A percentile compares a stretch with the other conserved stretches of the same genome.
Conservation (phyloP, 768 basidiomycete species). For the Epithele typhae region DNA sequence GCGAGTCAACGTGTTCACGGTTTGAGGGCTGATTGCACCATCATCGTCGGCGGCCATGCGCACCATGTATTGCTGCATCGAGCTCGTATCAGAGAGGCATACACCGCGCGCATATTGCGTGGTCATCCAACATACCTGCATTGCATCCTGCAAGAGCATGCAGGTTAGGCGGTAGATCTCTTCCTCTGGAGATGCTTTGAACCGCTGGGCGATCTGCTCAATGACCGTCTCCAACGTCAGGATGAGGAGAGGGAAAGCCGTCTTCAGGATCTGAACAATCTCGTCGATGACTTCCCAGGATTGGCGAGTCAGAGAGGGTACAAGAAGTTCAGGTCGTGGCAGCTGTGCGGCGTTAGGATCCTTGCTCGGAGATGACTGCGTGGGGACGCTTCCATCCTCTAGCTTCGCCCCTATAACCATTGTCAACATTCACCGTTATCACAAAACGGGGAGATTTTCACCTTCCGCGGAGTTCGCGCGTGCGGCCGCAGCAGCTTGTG, state of each 20-base stretch:
- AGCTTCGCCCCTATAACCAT: background rate
- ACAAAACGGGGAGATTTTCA: background rate
- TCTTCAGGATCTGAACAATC: slow-evolving; percentile 89
- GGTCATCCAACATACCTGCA: slow-evolving; percentile 74
- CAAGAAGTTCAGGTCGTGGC: slow-evolving; percentile 4
- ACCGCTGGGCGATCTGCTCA: slow-evolving; percentile 86
- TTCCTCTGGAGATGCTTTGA: slow-evolving; percentile 88
- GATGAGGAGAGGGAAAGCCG: slow-evolving; percentile 90
- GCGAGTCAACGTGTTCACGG: slow-evolving; percentile 51
- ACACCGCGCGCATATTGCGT: background rate
- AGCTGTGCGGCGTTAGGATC: background rate
- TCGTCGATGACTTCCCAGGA: slow-evolving; percentile 93
- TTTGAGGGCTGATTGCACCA: slow-evolving; percentile 52
- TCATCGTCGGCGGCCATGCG: slow-evolving; percentile 73
- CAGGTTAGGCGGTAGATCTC: slow-evolving; percentile 90
- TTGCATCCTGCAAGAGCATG: slow-evolving; percentile 82
- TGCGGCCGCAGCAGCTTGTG: slow-evolving; percentile 5
- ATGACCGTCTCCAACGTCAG: slow-evolving; percentile 96
- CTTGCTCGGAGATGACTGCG: slow-evolving; percentile 28
- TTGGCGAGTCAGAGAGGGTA: slow-evolving; percentile 35
- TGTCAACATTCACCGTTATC: background rate
- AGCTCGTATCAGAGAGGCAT: background rate
- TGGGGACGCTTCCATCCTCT: background rate
- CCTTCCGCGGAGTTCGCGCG: background rate
- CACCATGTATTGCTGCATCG: slow-evolving; percentile 56